Evolutionary conservation across 2,329 filamentous ascomycete genomes (phyloP).

Genomic region (Fusarium anthophilum): DNA sequence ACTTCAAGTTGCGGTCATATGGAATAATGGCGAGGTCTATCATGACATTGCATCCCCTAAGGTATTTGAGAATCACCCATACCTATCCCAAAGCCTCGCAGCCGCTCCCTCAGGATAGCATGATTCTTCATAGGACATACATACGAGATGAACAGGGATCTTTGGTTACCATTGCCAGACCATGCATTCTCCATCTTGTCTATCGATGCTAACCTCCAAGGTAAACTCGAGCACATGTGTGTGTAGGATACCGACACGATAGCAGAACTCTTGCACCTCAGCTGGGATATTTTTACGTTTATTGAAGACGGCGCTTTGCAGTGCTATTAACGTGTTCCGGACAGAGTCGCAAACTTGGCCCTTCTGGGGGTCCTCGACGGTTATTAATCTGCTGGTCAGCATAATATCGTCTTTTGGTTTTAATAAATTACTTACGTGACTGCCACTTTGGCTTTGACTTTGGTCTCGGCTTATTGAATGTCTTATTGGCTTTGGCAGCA

Average conservation of each 20-base stretch:
- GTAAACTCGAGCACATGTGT: conserved; percentile 1
- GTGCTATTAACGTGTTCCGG: background rate
- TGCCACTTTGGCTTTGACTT: background rate
- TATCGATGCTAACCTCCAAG: background rate
- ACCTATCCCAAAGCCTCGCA: background rate
- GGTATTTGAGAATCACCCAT: background rate
- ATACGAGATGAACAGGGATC: conserved; percentile 21
- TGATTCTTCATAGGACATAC: conserved; percentile 2
- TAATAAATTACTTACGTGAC: too few relatives aligned
- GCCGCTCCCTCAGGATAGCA: conserved; percentile 11
- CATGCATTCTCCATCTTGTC: conserved; percentile 16
- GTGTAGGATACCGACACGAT: conserved; percentile 1
- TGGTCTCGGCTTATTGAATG: background rate
- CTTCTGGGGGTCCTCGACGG: too few relatives aligned
- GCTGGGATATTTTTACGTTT: background rate
- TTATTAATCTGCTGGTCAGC: background rate
- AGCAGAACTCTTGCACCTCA: conserved; percentile 3
- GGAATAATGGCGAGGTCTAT: background rate
- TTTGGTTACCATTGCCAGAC: conserved; percentile 30
- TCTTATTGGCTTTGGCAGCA: background rate
- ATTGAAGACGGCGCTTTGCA: background rate
- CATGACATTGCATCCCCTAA: background rate
- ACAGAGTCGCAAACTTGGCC: background rate
- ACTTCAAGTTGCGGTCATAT: background rate
- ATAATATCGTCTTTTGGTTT: background rate